These are phyloP conservation scores for Terana coerulea DNA, from an alignment of 768 basidiomycete species.

Conservation along the genomic window DNA sequence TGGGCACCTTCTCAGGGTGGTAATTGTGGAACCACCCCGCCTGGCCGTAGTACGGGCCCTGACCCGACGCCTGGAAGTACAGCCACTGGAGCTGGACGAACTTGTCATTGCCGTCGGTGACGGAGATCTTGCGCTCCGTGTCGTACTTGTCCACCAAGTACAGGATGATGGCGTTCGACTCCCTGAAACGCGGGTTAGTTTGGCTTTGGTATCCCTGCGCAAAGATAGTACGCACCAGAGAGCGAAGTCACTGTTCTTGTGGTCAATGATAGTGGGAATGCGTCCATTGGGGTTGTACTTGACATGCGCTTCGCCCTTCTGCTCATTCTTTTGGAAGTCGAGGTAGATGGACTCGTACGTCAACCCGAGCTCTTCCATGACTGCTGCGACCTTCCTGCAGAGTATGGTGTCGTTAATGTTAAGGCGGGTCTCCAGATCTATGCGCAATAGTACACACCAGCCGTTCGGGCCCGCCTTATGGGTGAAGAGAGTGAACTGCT, in stretches of 20 bases:
- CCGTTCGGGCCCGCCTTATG: conserved; percentile 15
- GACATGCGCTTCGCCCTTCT: conserved; percentile 11
- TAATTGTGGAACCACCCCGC: conserved; percentile 12
- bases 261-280: conserved; percentile 29
- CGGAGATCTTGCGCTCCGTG: conserved; percentile 30
- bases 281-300: conserved; percentile 27
- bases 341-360: conserved; percentile 16
- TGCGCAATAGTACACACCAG: conserved; percentile 6
- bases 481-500: conserved; percentile 20
- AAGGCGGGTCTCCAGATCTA: background rate
- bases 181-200: conserved; percentile 11
- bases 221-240: conserved; percentile 15
- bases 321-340: conserved; percentile 14
- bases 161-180: conserved; percentile 37
- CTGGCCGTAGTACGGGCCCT: conserved; percentile 22
- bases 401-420: background rate
- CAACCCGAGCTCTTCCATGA: conserved; percentile 16
- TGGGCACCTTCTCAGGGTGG: conserved; percentile 7
- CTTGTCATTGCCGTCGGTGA: conserved; percentile 13
- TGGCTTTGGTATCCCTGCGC: background rate
- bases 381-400: conserved; percentile 12
- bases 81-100: conserved; percentile 35
- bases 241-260: conserved; percentile 23
- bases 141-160: conserved; percentile 45
- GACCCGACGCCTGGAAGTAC: conserved; percentile 34